These are phyloP conservation scores for Bolboschoenoplectus hybrid DNA, from an alignment of 202 grass and related monocot genomes.

Conservation along the genomic window DNA sequence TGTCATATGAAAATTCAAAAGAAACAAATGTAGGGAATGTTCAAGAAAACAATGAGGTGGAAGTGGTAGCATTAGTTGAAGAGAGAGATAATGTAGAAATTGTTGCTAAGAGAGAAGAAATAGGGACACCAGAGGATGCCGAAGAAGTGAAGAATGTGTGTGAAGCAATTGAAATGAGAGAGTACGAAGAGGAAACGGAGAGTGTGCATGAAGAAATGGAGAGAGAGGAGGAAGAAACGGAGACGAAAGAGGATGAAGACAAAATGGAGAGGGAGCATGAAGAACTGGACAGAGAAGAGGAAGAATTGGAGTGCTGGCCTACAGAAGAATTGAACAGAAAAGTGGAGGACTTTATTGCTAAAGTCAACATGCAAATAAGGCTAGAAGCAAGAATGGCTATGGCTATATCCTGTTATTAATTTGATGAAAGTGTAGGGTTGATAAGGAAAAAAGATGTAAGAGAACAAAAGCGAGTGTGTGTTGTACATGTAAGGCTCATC, in stretches of 20 bases:
- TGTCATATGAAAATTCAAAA: neutral
- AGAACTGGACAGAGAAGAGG: slow-evolving; percentile 29
- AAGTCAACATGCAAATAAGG: slow-evolving; percentile 74
- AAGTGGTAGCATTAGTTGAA: slow-evolving; percentile 3
- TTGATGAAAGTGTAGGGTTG: slow-evolving; percentile 12
- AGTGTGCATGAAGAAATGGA: slow-evolving; percentile 4
- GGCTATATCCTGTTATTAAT: slow-evolving; percentile 33
- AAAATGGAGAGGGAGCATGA: neutral
- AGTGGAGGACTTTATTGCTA: slow-evolving; percentile 77
- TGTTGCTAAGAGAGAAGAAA: slow-evolving; percentile 13
- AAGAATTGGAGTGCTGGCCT: slow-evolving; percentile 36
- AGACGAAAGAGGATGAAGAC: neutral
- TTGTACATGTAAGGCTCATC: slow-evolving; percentile 5
- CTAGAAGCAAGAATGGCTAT: slow-evolving; percentile 47
- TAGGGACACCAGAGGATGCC: neutral
- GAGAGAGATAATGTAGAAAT: slow-evolving; percentile 14
- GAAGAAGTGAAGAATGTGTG: neutral
- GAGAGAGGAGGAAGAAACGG: slow-evolving; percentile 22
- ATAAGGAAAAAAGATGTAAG: neutral
- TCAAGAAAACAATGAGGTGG: slow-evolving; percentile 1
- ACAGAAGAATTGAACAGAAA: slow-evolving; percentile 64
- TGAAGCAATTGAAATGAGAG: slow-evolving; percentile 2
- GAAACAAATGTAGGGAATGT: neutral
- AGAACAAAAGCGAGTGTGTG: neutral
- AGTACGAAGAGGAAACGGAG: neutral